Conservation (phyloP, 1,139 yeast genomes). For the Barnettozyma hawaiiensis region DNA sequence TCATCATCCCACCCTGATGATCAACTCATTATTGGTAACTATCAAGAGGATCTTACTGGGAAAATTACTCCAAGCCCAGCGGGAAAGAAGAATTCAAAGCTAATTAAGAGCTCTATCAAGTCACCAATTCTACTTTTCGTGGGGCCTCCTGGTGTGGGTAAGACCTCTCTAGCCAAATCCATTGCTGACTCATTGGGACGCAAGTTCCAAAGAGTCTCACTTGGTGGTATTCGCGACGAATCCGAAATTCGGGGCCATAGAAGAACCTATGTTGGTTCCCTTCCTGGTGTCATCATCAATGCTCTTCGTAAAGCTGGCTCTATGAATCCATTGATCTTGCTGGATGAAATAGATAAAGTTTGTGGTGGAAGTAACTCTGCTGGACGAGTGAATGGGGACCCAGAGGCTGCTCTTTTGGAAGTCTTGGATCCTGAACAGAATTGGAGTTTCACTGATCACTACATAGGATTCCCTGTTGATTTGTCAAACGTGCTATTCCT, state of each 20-base stretch:
- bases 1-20: conserved; percentile 3
- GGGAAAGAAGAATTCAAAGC: conserved; percentile 6
- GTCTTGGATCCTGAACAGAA: conserved; percentile 93
- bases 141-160: conserved; percentile 97
- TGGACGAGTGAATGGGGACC: conserved; percentile 69
- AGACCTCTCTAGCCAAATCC: conserved; percentile 83
- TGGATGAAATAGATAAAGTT: conserved; percentile 88
- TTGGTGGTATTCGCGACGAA: conserved; percentile 88
- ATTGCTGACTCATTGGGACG: conserved; percentile 78
- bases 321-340: conserved; percentile 82
- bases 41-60: conserved; percentile 5
- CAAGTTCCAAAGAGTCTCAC: conserved; percentile 74
- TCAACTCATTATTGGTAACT: conserved; percentile 9
- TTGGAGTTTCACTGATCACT: conserved; percentile 72
- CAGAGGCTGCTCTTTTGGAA: conserved; percentile 85
- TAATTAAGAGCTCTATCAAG: conserved; percentile 9
- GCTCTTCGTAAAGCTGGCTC: conserved; percentile 73
- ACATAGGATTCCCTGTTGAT: conserved; percentile 83
- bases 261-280: conserved; percentile 88
- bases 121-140: conserved; percentile 76
- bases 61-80: neutral
- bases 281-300: conserved; percentile 84
- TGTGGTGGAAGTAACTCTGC: conserved; percentile 47
- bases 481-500: conserved; percentile 78
- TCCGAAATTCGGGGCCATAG: conserved; percentile 91